Evolutionary conservation across 345 rosid genomes (phyloP), one percentile per base, ranked within the genome.

Genomic region (Gossypium ekmanianum): DNA sequence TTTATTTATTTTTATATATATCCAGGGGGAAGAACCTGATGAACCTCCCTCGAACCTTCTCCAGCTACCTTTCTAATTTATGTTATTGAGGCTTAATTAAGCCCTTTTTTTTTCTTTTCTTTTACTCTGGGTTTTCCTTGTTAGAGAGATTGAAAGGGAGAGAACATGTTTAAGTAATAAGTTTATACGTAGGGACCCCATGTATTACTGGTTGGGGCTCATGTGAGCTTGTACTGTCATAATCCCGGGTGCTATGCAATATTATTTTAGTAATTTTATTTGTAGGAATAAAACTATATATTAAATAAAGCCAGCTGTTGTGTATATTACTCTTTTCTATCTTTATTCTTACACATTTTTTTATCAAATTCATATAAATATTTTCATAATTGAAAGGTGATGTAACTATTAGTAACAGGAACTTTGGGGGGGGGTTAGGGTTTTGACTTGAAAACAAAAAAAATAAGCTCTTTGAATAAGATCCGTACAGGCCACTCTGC

Each of bases 161-260:
- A 47, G 16, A 34, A 34, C 41, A 4, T 34, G 7, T 34, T 34
- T 34, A 34, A 18, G 2, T 9, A 56, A 2, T 56, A 9, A 9
- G 11, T 56, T 56, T 56, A 56, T 56, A 56, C 12, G 26, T n/a
- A 2, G 61, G 61, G 61, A 56, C 61, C 90, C 87, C 76, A 78
- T 62, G 87, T 85, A 84, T 78, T 74, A 83, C 81, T 84, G 88
- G 87, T 76, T 84, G 83, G 83, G 84, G 86, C 68, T 84, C 89
- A 85, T 87, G 91, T 85, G 87, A 83, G 76, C 85, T 76, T 77
- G 91, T 84, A 74, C 63, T 79, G 77, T 85, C 86, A 75, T 77
- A 71, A 58, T 79, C 81, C 81, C 77, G 74, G 77, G 80, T 79
- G 81, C 45, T 79, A 77, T 66, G 29, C 68, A 47, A 47, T 54